Conservation (phyloP, 1,139 yeast genomes). For the Blastobotrys serpentis region DNA sequence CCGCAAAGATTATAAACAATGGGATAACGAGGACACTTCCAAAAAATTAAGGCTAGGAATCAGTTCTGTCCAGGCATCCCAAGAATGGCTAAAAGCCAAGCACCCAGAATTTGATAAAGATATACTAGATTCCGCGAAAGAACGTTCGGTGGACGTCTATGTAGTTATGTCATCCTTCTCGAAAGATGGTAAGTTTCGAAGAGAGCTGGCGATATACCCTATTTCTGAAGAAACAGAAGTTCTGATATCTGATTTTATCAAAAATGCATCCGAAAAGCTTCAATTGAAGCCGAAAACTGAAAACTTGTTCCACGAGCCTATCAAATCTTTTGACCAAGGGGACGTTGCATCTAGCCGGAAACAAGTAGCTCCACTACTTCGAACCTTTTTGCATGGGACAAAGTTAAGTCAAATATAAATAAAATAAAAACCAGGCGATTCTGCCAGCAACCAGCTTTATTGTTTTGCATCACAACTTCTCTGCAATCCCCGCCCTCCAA, state of each 20-base stretch:
- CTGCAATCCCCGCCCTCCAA: slow-evolving; percentile 38
- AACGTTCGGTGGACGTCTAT: slow-evolving; percentile 50
- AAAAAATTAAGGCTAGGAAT: slow-evolving; percentile 55
- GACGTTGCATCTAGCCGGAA: slow-evolving; percentile 70
- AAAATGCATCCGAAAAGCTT: slow-evolving; percentile 38
- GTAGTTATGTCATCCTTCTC: slow-evolving; percentile 64
- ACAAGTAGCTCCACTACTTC: slow-evolving; percentile 69
- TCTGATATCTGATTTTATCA: slow-evolving; percentile 37
- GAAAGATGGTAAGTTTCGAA: slow-evolving; percentile 45
- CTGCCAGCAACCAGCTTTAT: neutral
- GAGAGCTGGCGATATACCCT: slow-evolving; percentile 54
- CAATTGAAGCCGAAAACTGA: slow-evolving; percentile 30
- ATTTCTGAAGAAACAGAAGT: slow-evolving; percentile 19
- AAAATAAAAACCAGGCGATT: too few species aligned
- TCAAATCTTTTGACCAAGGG: slow-evolving; percentile 48
- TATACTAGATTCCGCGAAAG: slow-evolving; percentile 41
- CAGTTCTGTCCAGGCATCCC: slow-evolving; percentile 67
- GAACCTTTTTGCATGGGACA: slow-evolving; percentile 29
- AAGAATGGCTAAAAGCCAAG: slow-evolving; percentile 51
- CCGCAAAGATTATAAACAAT: slow-evolving; percentile 81
- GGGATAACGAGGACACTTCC: slow-evolving; percentile 35
- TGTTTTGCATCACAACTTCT: slow-evolving; percentile 20
- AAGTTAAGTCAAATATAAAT: slow-evolving; percentile 19
- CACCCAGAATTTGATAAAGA: slow-evolving; percentile 44
- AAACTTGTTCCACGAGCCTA: neutral